phyloP scores from a whole-genome alignment of 2,329 filamentous ascomycete species.

The Ascomycota sp. region DNA sequence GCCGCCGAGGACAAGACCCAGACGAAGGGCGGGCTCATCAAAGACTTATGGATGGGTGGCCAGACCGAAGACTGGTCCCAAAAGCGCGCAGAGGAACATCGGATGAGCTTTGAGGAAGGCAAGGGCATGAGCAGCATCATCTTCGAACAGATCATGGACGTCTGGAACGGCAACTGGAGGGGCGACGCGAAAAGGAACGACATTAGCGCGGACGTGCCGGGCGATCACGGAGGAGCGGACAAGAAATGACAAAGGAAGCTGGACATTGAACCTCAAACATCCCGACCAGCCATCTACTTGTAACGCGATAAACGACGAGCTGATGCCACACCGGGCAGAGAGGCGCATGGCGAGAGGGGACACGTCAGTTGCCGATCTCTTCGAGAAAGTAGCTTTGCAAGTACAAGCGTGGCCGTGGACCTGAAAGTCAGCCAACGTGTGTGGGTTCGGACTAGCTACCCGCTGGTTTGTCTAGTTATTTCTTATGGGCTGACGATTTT shows the following conservation, averaged over 20 bases:
- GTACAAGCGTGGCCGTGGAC: no score
- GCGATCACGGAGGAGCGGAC: constrained; percentile 6
- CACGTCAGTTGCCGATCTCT: no score
- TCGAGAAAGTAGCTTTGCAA: no score
- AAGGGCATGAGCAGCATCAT: constrained; percentile 36
- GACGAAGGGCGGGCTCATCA: constrained; percentile 13
- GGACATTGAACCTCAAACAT: no score
- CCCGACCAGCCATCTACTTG: no score
- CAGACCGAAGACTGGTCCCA: constrained; percentile 33
- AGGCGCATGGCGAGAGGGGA: no score
- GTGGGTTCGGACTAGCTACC: no score
- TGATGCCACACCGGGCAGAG: no score
- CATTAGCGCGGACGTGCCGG: constrained; percentile 5
- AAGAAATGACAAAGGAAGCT: constrained; percentile 1
- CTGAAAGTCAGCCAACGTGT: no score
- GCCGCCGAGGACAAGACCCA: constrained; percentile 10
- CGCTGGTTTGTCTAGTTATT: no score
- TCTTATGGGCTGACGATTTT: no score
- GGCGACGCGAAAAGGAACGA: constrained; percentile 9
- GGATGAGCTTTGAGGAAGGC: constrained; percentile 31
- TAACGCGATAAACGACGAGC: no score
- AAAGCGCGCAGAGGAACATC: constrained; percentile 29
- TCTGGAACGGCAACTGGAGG: constrained; percentile 19
- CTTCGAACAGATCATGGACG: constrained; percentile 34
- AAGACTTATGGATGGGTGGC: constrained; percentile 37